Evolutionary conservation across 2,329 filamentous ascomycete genomes (phyloP), one percentile per base, ranked within the genome.

Genomic region (Fusarium concolor): DNA sequence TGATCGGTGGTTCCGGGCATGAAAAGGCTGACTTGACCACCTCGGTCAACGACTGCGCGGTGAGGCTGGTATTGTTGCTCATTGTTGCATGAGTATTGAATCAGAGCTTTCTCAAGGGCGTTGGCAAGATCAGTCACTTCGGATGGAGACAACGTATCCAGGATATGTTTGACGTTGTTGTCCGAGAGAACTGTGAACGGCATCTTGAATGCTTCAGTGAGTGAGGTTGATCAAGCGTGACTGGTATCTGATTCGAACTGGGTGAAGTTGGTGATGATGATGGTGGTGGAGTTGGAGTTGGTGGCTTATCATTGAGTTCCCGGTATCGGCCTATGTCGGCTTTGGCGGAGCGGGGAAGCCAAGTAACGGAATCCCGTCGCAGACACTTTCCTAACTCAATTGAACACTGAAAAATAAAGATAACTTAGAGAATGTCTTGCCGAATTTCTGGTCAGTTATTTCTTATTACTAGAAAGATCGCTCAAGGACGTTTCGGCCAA

Each of bases 1-100:
- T 83, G 82, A 29, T 85, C 84, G 15, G 86, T 87, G 38, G 83
- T 88, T 14, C 88, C 88, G 4, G 90, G 89, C 87, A 91, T 90
- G 77, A 91, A 90, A 11, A 91, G 79, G 5, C 87, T 90, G 3
- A 86, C 88, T 31, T 84, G 83, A 5, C 88, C 88, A 82, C 89
- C 84, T 51, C 86, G 85, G 52, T 86, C 86, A 52, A 91, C 83
- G 3, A 84, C 81, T 3, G 87, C 90, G 39, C 88, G 82, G 57
- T 85, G 83, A 1, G 89, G 89, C 63, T 92, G 89, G 64, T 87
- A 89, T 35, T 86, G 80, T 37, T 85, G 83, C 56, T 90, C 87
- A 24, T 83, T 85, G 5, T 86, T 84, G 15, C 87, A 89, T 0
- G 88, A 90, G 72, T 91, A 92, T 14, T 65, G 62, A 1, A 71